phyloP scores from a whole-genome alignment of 2,329 filamentous ascomycete species.

The Hypoxylon sp. region DNA sequence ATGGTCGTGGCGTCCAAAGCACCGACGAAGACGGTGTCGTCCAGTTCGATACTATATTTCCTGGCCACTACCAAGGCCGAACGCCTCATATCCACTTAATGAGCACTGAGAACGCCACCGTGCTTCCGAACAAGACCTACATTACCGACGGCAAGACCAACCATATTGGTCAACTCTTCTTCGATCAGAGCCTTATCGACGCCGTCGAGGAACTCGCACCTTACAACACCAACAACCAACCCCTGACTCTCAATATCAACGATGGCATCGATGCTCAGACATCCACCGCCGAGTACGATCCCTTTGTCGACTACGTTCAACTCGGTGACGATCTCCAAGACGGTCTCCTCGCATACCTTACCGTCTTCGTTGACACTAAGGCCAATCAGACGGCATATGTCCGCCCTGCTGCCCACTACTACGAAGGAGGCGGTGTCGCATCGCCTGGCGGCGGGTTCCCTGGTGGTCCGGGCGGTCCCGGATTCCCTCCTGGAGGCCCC shows the following conservation, averaged over 20 bases:
- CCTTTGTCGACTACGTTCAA: constrained; percentile 70
- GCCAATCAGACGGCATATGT: constrained; percentile 48
- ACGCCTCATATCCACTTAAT: constrained; percentile 57
- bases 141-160: constrained; percentile 62
- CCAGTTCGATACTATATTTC: constrained; percentile 57
- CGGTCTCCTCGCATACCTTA: constrained; percentile 66
- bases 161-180: constrained; percentile 74
- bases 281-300: constrained; percentile 66
- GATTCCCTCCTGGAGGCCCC: constrained; percentile 4
- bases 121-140: constrained; percentile 64
- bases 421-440: constrained; percentile 49
- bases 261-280: constrained; percentile 66
- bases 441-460: constrained; percentile 41
- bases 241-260: constrained; percentile 62
- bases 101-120: constrained; percentile 48
- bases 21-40: constrained; percentile 56
- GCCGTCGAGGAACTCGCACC: constrained; percentile 63
- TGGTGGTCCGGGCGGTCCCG: constrained; percentile 23
- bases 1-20: constrained; percentile 54
- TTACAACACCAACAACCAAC: constrained; percentile 60
- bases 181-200: constrained; percentile 68
- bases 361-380: constrained; percentile 62
- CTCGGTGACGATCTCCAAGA: constrained; percentile 65
- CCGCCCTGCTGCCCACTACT: constrained; percentile 49
- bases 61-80: constrained; percentile 51